Conservation (phyloP, 2,329 filamentous ascomycete genomes). For the Verticillium isaacii region DNA sequence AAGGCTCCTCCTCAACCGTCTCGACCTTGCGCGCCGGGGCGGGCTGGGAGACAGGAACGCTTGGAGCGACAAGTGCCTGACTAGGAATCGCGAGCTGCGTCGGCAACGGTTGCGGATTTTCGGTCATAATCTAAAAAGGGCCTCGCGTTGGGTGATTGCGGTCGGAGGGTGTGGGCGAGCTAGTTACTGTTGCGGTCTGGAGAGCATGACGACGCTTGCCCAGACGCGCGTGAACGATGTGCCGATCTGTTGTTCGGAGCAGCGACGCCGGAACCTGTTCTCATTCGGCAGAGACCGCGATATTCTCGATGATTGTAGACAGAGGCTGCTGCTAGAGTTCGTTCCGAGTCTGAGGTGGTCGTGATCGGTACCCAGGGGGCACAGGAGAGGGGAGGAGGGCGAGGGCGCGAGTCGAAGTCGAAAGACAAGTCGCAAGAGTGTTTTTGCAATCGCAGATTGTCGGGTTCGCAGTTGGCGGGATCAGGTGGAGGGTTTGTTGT, state of each 20-base stretch:
- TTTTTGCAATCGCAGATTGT: not conserved
- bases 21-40: conserved; percentile 44
- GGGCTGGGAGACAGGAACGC: conserved; percentile 30
- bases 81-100: conserved; percentile 52
- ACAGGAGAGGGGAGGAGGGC: not conserved
- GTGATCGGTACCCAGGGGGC: not conserved
- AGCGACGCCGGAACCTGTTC: conserved; percentile 1
- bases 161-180: conserved; percentile 31
- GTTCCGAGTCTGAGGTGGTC: not conserved
- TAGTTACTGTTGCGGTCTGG: conserved; percentile 47
- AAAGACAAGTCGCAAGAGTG: not conserved
- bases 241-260: conserved; percentile 4
- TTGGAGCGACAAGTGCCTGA: conserved; percentile 40
- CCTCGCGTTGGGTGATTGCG: conserved; percentile 34
- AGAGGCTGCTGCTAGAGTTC: not conserved
- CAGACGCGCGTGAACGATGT: conserved; percentile 28
- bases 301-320: not conserved
- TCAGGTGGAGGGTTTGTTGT: not conserved
- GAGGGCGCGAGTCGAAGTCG: not conserved
- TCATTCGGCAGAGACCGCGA: conserved; percentile 9
- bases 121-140: conserved; percentile 56
- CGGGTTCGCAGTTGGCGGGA: not conserved
- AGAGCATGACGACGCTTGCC: conserved; percentile 54
- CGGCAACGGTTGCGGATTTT: conserved; percentile 48
- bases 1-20: conserved; percentile 71